Conservation (phyloP, 257 asterid genomes). For the Penstemon eatonii region DNA sequence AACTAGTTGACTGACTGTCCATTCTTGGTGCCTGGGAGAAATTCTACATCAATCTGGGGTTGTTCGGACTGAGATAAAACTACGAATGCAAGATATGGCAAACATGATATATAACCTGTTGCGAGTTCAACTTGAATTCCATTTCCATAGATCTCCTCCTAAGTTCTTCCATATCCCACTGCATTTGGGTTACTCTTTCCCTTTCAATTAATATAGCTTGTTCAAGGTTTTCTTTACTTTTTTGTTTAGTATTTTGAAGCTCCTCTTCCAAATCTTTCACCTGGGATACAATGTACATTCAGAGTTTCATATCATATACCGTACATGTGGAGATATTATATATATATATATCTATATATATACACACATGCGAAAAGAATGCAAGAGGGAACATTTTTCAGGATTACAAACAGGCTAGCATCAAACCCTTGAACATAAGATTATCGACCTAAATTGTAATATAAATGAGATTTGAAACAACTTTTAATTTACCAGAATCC, state of each 20-base stretch:
- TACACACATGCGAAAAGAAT: too few species aligned
- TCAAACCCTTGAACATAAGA: neutral
- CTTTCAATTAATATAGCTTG: constrained; percentile 85
- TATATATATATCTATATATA: neutral
- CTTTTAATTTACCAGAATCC: neutral
- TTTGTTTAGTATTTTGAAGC: constrained; percentile 81
- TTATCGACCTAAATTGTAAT: constrained; percentile 1
- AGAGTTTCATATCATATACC: neutral
- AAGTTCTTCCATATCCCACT: constrained; percentile 99
- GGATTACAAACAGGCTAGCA: neutral
- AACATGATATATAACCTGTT: constrained; percentile 50
- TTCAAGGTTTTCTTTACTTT: constrained; percentile 87
- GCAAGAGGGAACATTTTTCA: constrained; percentile 7
- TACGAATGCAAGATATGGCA: constrained; percentile 23
- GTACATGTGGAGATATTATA: neutral
- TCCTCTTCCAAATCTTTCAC: constrained; percentile 98
- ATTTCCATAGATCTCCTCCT: constrained; percentile 75
- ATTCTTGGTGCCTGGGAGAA: constrained; percentile 46
- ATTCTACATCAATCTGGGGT: constrained; percentile 18
- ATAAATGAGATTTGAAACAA: neutral
- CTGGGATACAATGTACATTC: constrained; percentile 43
- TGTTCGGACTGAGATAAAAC: constrained; percentile 23
- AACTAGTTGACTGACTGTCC: constrained; percentile 34
- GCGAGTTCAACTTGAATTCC: constrained; percentile 77
- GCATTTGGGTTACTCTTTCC: constrained; percentile 95